Conservation (phyloP, 2,329 filamentous ascomycete genomes). For the Neoscytalidium dimidiatum region DNA sequence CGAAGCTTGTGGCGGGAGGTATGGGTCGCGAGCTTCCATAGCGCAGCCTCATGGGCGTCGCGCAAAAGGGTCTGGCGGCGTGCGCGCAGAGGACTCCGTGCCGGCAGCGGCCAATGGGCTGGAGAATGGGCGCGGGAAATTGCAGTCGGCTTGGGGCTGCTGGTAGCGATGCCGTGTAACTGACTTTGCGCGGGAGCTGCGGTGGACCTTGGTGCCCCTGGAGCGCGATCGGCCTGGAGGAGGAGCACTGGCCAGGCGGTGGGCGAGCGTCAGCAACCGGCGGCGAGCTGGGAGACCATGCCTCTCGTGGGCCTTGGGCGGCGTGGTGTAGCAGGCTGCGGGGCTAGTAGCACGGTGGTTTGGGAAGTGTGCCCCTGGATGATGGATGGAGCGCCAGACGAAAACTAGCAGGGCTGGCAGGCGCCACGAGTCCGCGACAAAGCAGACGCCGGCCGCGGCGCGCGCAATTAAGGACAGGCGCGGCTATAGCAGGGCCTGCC, state of each 20-base stretch:
- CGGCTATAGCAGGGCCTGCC: conserved; percentile 6
- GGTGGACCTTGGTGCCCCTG: conserved; percentile 12
- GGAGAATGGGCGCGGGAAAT: conserved; percentile 17
- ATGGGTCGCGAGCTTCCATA: conserved; percentile 18
- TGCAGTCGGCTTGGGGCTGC: background rate
- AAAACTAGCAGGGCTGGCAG: background rate
- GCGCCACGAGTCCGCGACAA: background rate
- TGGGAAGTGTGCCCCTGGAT: conserved; percentile 5
- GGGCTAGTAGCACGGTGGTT: conserved; percentile 13
- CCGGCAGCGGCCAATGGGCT: conserved; percentile 8
- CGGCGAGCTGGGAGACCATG: conserved; percentile 1
- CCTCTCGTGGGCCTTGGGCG: background rate
- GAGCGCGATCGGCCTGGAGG: conserved; percentile 3
- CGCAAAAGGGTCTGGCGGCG: conserved; percentile 15
- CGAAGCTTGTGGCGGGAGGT: conserved; percentile 9
- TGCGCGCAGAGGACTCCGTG: conserved; percentile 8
- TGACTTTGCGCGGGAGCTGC: background rate
- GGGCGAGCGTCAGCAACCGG: conserved; percentile 1
- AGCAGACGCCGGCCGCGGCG: background rate
- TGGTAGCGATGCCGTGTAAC: background rate
- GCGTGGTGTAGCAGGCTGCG: conserved; percentile 14
- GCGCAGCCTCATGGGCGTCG: conserved; percentile 18
- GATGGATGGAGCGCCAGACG: background rate
- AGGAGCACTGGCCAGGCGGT: conserved; percentile 10
- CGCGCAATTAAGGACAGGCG: background rate